These are phyloP conservation scores for Clitoria ternatea DNA, from an alignment of 306 rosid genomes.

Conservation along the genomic window DNA sequence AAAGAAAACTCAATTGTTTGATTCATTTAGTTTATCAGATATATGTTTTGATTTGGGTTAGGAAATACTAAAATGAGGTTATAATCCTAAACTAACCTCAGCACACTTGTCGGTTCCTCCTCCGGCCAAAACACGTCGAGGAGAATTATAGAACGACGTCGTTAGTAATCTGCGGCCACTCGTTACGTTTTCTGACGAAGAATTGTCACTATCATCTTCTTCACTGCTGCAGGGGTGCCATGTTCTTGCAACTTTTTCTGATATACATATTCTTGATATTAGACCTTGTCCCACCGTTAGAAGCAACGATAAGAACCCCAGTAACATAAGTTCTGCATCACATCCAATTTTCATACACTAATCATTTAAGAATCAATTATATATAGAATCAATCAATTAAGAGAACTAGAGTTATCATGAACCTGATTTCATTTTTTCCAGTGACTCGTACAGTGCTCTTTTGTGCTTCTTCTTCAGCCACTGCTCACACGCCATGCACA, in stretches of 20 bases:
- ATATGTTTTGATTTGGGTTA: too few relatives aligned
- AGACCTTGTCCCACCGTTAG: conserved; percentile 67
- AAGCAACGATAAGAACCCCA: conserved; percentile 85
- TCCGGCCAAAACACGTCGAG: conserved; percentile 55
- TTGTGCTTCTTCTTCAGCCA: conserved; percentile 83
- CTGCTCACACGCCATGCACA: conserved; percentile 33
- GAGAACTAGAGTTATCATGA: not conserved
- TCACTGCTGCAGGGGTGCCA: conserved; percentile 74
- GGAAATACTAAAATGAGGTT: not conserved
- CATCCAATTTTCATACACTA: not conserved
- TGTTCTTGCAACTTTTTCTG: conserved; percentile 43
- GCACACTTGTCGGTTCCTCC: conserved; percentile 53
- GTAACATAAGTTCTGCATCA: conserved; percentile 71
- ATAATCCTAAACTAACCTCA: conserved; percentile 6
- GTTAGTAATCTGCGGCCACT: conserved; percentile 38
- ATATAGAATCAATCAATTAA: too few relatives aligned
- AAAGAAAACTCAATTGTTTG: too few relatives aligned
- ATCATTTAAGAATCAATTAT: too few relatives aligned
- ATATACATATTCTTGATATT: conserved; percentile 62
- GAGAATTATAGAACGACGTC: conserved; percentile 1
- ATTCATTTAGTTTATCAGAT: too few relatives aligned
- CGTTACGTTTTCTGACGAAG: not conserved
- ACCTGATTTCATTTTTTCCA: conserved; percentile 72
- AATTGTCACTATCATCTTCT: too few relatives aligned
- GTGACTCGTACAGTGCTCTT: conserved; percentile 45